Evolutionary conservation across 1,139 yeast genomes (phyloP).

Genomic region (Meyerozyma sp.): DNA sequence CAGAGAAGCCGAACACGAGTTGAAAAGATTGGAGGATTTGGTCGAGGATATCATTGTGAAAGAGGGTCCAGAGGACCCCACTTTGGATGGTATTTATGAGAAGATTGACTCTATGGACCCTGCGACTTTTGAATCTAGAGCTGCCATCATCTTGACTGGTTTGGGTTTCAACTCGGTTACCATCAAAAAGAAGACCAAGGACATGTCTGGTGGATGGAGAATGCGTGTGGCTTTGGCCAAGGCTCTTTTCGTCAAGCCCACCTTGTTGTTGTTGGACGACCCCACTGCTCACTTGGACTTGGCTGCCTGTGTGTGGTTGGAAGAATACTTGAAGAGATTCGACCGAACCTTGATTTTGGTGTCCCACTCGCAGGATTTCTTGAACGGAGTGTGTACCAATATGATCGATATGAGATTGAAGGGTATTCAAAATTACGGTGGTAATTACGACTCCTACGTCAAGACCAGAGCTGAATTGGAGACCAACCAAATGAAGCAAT

Average conservation of each 20-base stretch:
- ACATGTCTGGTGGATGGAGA: conserved; percentile 99
- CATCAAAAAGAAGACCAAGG: conserved; percentile 82
- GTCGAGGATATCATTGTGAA: conserved; percentile 86
- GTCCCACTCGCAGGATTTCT: conserved; percentile 98
- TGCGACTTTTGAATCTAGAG: conserved; percentile 90
- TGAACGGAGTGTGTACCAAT: conserved; percentile 96
- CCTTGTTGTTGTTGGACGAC: conserved; percentile 83
- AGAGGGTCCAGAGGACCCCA: conserved; percentile 90
- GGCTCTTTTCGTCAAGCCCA: conserved; percentile 85
- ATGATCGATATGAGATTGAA: conserved; percentile 95
- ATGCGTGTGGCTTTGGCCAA: conserved; percentile 88
- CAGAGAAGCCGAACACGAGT: conserved; percentile 89
- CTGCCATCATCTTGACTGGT: conserved; percentile 94
- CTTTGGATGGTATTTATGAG: conserved; percentile 86
- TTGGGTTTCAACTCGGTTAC: conserved; percentile 88
- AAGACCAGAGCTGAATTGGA: conserved; percentile 94
- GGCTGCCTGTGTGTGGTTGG: conserved; percentile 99
- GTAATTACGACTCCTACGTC: conserved; percentile 95
- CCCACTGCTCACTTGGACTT: conserved; percentile 99
- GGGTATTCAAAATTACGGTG: conserved; percentile 76
- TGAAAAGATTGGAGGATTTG: conserved; percentile 84
- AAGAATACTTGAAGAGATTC: conserved; percentile 91
- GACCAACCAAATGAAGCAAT: conserved; percentile 97
- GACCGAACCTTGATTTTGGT: conserved; percentile 91
- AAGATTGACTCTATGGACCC: conserved; percentile 97